Conservation (phyloP, 2,329 filamentous ascomycete species). For the Epichloe coenophiala region DNA sequence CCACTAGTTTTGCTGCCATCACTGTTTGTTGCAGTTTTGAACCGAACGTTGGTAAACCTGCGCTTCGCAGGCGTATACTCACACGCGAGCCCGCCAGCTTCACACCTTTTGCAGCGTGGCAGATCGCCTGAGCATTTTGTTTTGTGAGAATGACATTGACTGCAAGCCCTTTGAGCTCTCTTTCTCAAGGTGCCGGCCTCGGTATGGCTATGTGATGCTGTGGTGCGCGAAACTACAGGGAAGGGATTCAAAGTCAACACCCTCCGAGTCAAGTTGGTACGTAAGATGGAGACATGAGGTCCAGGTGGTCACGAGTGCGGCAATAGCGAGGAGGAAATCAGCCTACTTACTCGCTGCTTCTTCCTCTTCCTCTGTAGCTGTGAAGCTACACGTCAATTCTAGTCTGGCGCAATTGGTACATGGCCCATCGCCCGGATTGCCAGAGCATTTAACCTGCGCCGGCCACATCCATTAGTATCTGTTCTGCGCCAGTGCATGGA, state of each 20-base stretch:
- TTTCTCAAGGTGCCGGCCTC: slow-evolving; percentile 29
- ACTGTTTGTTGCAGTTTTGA: slow-evolving; percentile 8
- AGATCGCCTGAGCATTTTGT: slow-evolving; percentile 29
- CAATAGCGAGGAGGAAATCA: neutral
- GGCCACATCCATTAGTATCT: neutral
- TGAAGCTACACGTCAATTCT: slow-evolving; percentile 24
- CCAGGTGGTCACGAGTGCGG: neutral
- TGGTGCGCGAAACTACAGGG: slow-evolving; percentile 22
- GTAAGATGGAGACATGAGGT: neutral
- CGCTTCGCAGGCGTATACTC: slow-evolving; percentile 27
- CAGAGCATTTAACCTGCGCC: slow-evolving; percentile 28
- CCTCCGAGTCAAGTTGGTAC: neutral
- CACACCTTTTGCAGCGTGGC: slow-evolving; percentile 26
- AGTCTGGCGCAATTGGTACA: slow-evolving; percentile 26
- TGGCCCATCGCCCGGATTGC: slow-evolving; percentile 20
- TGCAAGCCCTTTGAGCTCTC: slow-evolving; percentile 28
- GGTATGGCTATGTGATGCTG: slow-evolving; percentile 26
- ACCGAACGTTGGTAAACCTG: slow-evolving; percentile 22
- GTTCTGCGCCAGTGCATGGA: neutral
- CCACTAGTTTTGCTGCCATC: neutral
- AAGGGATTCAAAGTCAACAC: neutral
- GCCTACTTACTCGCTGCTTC: slow-evolving; percentile 11
- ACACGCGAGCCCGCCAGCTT: slow-evolving; percentile 20
- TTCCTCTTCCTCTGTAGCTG: slow-evolving; percentile 9
- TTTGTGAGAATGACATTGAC: slow-evolving; percentile 28